These are phyloP conservation scores for Mycena indigotica DNA, from an alignment of 768 basidiomycete genomes.

Conservation along the genomic window DNA sequence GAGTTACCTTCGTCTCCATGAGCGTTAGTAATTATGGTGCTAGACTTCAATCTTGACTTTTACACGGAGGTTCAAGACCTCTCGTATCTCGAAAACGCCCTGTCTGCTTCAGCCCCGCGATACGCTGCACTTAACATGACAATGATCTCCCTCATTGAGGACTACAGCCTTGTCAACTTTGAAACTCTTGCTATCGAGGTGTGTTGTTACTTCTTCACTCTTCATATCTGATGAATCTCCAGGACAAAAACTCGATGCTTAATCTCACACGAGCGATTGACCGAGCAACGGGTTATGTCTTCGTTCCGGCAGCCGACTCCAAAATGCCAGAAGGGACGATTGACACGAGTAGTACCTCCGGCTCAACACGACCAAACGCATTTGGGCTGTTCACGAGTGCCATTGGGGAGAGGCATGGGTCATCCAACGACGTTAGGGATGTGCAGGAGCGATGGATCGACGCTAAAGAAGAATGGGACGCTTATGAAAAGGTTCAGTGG, in stretches of 20 bases:
- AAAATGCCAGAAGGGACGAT: slow-evolving; percentile 21
- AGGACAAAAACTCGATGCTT: slow-evolving; percentile 97
- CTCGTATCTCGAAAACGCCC: slow-evolving; percentile 77
- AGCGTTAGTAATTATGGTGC: slow-evolving; percentile 1
- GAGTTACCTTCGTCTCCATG: slow-evolving; percentile 31
- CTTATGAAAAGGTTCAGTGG: slow-evolving; percentile 78
- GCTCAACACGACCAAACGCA: slow-evolving; percentile 60
- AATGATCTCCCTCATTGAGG: slow-evolving; percentile 91
- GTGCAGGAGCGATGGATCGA: slow-evolving; percentile 97
- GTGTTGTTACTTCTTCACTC: slow-evolving; percentile 1
- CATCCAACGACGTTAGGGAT: slow-evolving; percentile 61
- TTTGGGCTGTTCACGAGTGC: slow-evolving; percentile 71
- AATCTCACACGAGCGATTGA: slow-evolving; percentile 83
- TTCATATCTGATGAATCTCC: neutral
- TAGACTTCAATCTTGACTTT: slow-evolving; percentile 96
- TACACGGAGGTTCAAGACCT: slow-evolving; percentile 99
- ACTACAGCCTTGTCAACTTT: slow-evolving; percentile 90
- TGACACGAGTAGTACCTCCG: slow-evolving; percentile 36
- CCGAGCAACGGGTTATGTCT: slow-evolving; percentile 90
- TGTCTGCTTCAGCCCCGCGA: slow-evolving; percentile 65
- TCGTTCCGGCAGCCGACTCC: slow-evolving; percentile 58
- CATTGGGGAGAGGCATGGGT: slow-evolving; percentile 50
- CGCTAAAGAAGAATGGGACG: slow-evolving; percentile 78
- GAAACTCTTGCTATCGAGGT: slow-evolving; percentile 97
- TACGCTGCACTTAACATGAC: slow-evolving; percentile 84